Evolutionary conservation across 371 early-diverging fungal species (phyloP).

Genomic region (Mucor saturninus): DNA sequence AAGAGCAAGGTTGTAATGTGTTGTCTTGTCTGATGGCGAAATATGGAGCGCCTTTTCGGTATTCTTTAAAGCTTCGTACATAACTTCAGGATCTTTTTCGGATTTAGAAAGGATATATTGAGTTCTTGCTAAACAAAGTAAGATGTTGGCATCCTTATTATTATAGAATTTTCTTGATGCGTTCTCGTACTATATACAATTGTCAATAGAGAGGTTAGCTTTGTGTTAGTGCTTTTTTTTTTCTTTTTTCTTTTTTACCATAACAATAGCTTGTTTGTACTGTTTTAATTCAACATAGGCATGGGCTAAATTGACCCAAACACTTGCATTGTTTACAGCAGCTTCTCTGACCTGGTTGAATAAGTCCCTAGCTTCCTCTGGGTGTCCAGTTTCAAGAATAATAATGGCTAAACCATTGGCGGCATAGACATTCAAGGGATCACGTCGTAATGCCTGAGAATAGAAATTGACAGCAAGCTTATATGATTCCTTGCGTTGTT

Average conservation of each 20-base stretch:
- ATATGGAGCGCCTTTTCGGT: constrained; percentile 62
- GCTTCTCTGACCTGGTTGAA: constrained; percentile 76
- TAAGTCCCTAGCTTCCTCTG: constrained; percentile 73
- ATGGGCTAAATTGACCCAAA: constrained; percentile 83
- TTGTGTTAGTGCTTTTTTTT: too few relatives aligned
- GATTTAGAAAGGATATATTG: constrained; percentile 80
- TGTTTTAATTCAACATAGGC: constrained; percentile 74
- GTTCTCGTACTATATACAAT: constrained; percentile 64
- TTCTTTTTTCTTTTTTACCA: constrained; percentile 30
- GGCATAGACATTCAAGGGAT: constrained; percentile 74
- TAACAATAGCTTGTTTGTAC: constrained; percentile 72
- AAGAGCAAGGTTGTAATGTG: constrained; percentile 79
- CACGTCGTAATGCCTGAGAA: constrained; percentile 75
- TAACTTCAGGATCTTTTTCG: constrained; percentile 68
- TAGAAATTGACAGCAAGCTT: constrained; percentile 84
- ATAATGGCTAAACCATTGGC: constrained; percentile 83
- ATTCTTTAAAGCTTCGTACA: constrained; percentile 69
- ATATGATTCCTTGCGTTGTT: constrained; percentile 57
- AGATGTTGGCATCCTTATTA: constrained; percentile 62
- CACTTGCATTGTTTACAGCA: constrained; percentile 57
- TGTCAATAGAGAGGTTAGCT: neutral
- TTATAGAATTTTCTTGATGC: constrained; percentile 58
- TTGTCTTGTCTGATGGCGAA: constrained; percentile 66
- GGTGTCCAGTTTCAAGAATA: constrained; percentile 75
- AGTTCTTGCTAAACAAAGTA: constrained; percentile 79